Evolutionary conservation across 1,139 yeast species (phyloP), one percentile per base, ranked within the genome.

Genomic region (Meyerozyma carpophila): DNA sequence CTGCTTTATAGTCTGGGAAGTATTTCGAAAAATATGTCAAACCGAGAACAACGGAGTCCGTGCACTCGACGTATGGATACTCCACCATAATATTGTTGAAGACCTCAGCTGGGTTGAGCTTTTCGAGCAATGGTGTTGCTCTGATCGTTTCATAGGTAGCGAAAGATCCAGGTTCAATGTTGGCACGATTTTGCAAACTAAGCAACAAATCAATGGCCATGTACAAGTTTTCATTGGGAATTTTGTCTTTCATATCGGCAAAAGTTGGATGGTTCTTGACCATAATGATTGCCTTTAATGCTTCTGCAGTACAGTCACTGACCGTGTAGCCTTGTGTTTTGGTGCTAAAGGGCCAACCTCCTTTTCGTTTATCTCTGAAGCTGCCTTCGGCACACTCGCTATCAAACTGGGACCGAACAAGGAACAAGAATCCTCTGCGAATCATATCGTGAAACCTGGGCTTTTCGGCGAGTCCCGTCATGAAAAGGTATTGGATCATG

Each of bases 51-150:
- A 93, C 83, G 1, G 98, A 90, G 62, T 94, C 98, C 0, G 98
- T 90, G 62, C 99, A 94, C 62, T 94, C 99, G 28, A 93, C 97
- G 57, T 94, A 94, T 0, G 98, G 98, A 60, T 88, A 93, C 61
- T 94, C 99, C 11, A 93, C 95, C 99, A 94, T 94, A 48, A 94
- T 94, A 54, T 93, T 90, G 48, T 95, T 96, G 66, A 94, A 94
- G 0, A 94, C 98, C 61, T 94, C 98, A 0, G 98, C 98, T 0
- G 98, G 98, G 55, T 93, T 93, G 50, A 94, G 68, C 41, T 66
- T 58, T 59, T 94, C 94, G 49, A 94, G 61, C 39, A 81, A 53
- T n/a, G 89, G 79, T 0, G 96, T 80, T 0, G 96, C 90, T 52
- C 90, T 82, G 49, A 89, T 93, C 45, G 72, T 75, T 60, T 94